These are phyloP conservation scores for Termitomyces sp. DNA, from an alignment of 768 basidiomycete species.

Conservation along the genomic window DNA sequence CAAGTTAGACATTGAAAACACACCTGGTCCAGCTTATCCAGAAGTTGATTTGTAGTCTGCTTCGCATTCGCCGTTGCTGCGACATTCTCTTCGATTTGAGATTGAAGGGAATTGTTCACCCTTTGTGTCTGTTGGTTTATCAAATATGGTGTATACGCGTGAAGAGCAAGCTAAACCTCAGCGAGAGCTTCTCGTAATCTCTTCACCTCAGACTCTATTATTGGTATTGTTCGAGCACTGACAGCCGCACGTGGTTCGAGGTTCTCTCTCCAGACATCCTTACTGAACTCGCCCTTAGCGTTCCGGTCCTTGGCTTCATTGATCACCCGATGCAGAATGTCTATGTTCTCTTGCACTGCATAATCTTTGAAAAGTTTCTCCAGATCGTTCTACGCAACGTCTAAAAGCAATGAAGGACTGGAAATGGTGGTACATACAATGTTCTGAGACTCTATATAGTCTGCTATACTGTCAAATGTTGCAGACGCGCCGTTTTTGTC, in stretches of 20 bases:
- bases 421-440: constrained; percentile 28
- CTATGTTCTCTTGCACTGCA: constrained; percentile 62
- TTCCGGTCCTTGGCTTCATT: constrained; percentile 60
- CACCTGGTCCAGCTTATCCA: constrained; percentile 53
- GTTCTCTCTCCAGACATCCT: constrained; percentile 61
- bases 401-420: not conserved
- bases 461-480: constrained; percentile 60
- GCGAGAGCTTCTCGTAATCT: constrained; percentile 32
- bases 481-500: constrained; percentile 56
- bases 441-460: constrained; percentile 66
- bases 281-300: constrained; percentile 36
- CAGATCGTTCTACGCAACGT: constrained; percentile 44
- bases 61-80: constrained; percentile 40
- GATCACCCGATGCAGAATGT: constrained; percentile 63
- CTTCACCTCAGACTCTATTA: constrained; percentile 39
- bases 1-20: constrained; percentile 8
- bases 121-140: constrained; percentile 42
- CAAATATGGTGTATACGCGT: not conserved
- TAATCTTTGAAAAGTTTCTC: constrained; percentile 68
- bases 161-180: constrained; percentile 24
- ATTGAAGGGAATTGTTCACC: constrained; percentile 44
- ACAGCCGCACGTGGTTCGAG: constrained; percentile 59
- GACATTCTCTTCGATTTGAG: constrained; percentile 43
- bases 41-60: constrained; percentile 34
- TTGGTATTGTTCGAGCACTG: constrained; percentile 56